phyloP scores from a whole-genome alignment of 352 stramenopile species.

The Globisporangium recalcitrans region DNA sequence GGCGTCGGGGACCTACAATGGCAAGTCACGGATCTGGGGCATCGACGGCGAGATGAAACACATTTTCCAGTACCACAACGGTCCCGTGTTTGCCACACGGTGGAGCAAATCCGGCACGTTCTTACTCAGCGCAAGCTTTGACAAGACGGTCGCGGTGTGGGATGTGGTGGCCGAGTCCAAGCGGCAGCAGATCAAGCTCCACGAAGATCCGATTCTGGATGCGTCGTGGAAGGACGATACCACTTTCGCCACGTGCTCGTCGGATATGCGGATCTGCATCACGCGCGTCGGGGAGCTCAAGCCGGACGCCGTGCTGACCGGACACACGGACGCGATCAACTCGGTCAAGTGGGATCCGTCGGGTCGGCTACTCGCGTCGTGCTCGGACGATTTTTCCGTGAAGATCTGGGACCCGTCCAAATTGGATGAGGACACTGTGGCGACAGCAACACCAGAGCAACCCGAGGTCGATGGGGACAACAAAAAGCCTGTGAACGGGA shows the following conservation, averaged over 20 bases:
- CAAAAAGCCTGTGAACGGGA: conserved; percentile 14
- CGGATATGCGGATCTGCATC: conserved; percentile 91
- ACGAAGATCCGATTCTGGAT: conserved; percentile 85
- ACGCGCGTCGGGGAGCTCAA: conserved; percentile 76
- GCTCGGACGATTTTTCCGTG: conserved; percentile 97
- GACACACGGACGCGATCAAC: conserved; percentile 97
- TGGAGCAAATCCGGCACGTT: conserved; percentile 78
- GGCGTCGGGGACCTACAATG: conserved; percentile 95
- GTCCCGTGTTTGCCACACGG: conserved; percentile 77
- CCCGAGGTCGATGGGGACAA: conserved; percentile 30
- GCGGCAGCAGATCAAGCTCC: conserved; percentile 93
- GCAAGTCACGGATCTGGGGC: conserved; percentile 82
- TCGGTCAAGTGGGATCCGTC: conserved; percentile 97
- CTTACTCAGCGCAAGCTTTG: conserved; percentile 76
- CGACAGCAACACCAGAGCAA: conserved; percentile 18
- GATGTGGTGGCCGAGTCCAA: conserved; percentile 86
- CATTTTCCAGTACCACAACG: conserved; percentile 80
- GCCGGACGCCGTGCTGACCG: conserved; percentile 82
- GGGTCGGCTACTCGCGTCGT: conserved; percentile 91
- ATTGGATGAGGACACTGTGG: conserved; percentile 1
- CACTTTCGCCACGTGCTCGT: conserved; percentile 94
- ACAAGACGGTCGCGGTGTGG: conserved; percentile 85
- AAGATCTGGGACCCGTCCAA: conserved; percentile 93
- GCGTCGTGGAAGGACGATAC: conserved; percentile 92
- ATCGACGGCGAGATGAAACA: conserved; percentile 76